Percentiles rank a stretch among this genome's conserved stretches.
Conservation (phyloP, 108 stramenopile species). For the Conticribra guillardii region DNA sequence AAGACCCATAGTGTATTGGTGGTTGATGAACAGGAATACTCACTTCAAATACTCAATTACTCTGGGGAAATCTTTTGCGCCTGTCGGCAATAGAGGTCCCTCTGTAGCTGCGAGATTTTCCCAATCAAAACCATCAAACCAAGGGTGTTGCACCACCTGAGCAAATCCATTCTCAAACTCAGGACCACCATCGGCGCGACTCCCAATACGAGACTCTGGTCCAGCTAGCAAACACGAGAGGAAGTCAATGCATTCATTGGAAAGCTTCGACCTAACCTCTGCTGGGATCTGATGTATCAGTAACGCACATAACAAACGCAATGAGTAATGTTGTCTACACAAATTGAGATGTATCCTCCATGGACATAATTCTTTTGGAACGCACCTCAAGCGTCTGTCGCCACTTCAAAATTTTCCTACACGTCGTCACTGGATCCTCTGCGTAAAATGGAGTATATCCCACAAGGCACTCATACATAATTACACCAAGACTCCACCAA, state of each 20-base stretch:
- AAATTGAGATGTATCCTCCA: not conserved
- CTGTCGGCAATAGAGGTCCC: slow-evolving; percentile 84
- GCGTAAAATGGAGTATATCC: slow-evolving; percentile 99
- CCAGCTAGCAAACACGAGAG: slow-evolving; percentile 87
- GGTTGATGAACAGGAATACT: slow-evolving; percentile 29
- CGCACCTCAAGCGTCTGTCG: slow-evolving; percentile 79
- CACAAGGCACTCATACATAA: slow-evolving; percentile 99
- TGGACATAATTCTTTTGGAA: slow-evolving; percentile 6
- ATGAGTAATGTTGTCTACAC: too few relatives aligned
- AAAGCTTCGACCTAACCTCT: slow-evolving; percentile 76
- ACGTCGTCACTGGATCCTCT: slow-evolving; percentile 97
- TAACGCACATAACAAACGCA: too few relatives aligned
- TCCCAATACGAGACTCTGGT: slow-evolving; percentile 87
- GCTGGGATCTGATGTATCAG: slow-evolving; percentile 60
- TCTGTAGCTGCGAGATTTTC: slow-evolving; percentile 69
- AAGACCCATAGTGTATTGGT: too few relatives aligned
- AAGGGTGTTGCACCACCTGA: slow-evolving; percentile 88
- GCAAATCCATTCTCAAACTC: slow-evolving; percentile 89
- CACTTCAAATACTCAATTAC: slow-evolving; percentile 86
- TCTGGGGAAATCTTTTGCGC: slow-evolving; percentile 79
- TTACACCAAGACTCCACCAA: slow-evolving; percentile 99
- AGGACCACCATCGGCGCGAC: slow-evolving; percentile 66
- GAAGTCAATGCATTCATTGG: slow-evolving; percentile 88
- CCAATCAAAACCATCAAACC: slow-evolving; percentile 91
- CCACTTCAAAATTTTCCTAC: slow-evolving; percentile 96